phyloP scores from a whole-genome alignment of 106 monocot genomes.

The Narthecium ossifragum region DNA sequence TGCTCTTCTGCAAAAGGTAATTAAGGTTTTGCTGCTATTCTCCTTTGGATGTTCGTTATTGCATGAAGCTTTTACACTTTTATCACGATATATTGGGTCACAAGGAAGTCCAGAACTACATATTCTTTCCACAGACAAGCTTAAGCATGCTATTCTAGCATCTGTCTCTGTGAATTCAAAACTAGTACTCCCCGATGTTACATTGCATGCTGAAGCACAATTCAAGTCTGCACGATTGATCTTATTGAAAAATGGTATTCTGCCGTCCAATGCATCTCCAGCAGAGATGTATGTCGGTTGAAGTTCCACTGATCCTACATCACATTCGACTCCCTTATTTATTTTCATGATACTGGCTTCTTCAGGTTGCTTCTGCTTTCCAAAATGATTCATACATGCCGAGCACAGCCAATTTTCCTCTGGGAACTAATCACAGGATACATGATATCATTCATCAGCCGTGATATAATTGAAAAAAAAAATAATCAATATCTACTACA shows the following conservation, averaged over 20 bases:
- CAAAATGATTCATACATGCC: not conserved
- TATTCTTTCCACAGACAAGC: constrained; percentile 7
- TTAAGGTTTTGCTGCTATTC: constrained; percentile 6
- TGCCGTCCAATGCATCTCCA: too few species aligned
- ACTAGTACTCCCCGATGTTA: too few species aligned
- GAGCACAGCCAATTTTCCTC: constrained; percentile 10
- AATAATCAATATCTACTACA: not conserved
- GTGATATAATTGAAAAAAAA: not conserved
- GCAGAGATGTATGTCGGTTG: too few species aligned
- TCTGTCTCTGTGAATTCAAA: not conserved
- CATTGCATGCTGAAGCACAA: too few species aligned
- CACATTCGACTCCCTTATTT: too few species aligned
- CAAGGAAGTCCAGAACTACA: constrained; percentile 4
- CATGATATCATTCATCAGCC: constrained; percentile 4
- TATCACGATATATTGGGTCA: constrained; percentile 7
- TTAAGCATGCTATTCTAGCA: not conserved
- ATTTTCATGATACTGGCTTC: too few species aligned
- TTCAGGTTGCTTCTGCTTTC: constrained; percentile 7
- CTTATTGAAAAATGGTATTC: not conserved
- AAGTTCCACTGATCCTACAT: too few species aligned
- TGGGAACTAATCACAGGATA: constrained; percentile 6
- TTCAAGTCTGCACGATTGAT: not conserved
- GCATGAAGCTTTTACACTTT: not conserved
- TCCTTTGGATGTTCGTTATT: constrained; percentile 9
- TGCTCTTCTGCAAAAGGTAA: constrained; percentile 35